Conservation (phyloP, 129 eudicot species). For the Flaveria sonorensis region DNA sequence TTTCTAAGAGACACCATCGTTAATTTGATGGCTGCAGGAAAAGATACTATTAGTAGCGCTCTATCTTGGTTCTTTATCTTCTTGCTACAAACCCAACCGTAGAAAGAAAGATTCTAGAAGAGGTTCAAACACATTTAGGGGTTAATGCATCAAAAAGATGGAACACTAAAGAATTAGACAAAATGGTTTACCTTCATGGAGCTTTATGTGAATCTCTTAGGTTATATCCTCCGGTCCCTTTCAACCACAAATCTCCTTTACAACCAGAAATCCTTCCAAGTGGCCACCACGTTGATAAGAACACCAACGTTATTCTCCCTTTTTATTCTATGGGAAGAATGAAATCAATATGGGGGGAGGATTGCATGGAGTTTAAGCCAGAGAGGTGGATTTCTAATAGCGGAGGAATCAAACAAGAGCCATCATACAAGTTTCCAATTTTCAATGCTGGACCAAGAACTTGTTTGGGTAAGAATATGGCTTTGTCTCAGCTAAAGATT, state of each 20-base stretch:
- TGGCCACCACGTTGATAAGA: constrained; percentile 40
- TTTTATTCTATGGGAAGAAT: constrained; percentile 56
- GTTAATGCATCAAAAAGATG: not conserved
- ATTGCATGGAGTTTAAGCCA: constrained; percentile 56
- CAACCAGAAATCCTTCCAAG: constrained; percentile 53
- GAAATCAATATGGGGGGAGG: constrained; percentile 60
- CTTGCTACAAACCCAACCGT: constrained; percentile 27
- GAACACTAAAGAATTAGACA: not conserved
- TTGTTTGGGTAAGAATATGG: constrained; percentile 61
- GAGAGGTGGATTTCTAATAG: constrained; percentile 53
- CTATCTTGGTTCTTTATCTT: constrained; percentile 36
- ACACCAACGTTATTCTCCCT: constrained; percentile 33
- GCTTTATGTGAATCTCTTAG: constrained; percentile 64
- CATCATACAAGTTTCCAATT: constrained; percentile 54
- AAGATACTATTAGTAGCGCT: not conserved
- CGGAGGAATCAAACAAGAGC: constrained; percentile 51
- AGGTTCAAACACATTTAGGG: not conserved
- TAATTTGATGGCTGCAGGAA: constrained; percentile 19
- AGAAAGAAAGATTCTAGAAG: constrained; percentile 27
- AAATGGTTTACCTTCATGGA: constrained; percentile 60
- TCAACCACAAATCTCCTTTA: constrained; percentile 48
- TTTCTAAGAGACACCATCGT: constrained; percentile 25
- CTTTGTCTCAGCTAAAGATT: constrained; percentile 50
- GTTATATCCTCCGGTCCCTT: constrained; percentile 52
- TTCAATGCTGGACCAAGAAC: constrained; percentile 59